Conservation (phyloP, 2,329 filamentous ascomycete genomes). For the Xylariaceae sp. region DNA sequence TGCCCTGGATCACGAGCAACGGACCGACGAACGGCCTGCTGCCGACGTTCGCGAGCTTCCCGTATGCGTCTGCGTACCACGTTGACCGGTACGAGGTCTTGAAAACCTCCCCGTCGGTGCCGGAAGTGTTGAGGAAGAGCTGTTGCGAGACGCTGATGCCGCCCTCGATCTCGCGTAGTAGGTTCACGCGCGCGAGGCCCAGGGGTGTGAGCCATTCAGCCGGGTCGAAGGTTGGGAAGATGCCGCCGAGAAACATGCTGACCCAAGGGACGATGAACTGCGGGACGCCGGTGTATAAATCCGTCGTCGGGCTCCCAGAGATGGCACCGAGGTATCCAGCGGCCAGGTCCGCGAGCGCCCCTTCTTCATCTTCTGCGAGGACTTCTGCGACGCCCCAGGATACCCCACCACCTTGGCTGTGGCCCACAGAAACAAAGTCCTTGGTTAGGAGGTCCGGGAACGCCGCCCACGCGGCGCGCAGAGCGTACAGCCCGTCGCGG, state of each 20-base stretch:
- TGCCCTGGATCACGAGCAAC: constrained; percentile 48
- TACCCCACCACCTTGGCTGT: constrained; percentile 42
- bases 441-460: constrained; percentile 46
- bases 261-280: constrained; percentile 30
- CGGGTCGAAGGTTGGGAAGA: constrained; percentile 40
- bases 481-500: constrained; percentile 51
- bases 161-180: constrained; percentile 32
- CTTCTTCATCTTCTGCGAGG: constrained; percentile 24
- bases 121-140: constrained; percentile 22
- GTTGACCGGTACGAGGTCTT: constrained; percentile 32
- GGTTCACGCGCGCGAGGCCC: constrained; percentile 30
- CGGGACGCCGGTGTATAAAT: constrained; percentile 1
- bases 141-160: constrained; percentile 26
- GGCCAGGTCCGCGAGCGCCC: not conserved
- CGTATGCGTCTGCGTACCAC: constrained; percentile 33
- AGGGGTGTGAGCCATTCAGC: constrained; percentile 39
- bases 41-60: constrained; percentile 38
- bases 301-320: constrained; percentile 10
- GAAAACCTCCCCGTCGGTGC: constrained; percentile 17
- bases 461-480: constrained; percentile 49
- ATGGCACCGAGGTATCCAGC: constrained; percentile 12
- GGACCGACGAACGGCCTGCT: constrained; percentile 44
- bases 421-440: constrained; percentile 44
- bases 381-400: constrained; percentile 38
- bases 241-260: constrained; percentile 28